These are phyloP conservation scores for Lactarius tabidus DNA, from an alignment of 768 basidiomycete genomes.

Conservation along the genomic window DNA sequence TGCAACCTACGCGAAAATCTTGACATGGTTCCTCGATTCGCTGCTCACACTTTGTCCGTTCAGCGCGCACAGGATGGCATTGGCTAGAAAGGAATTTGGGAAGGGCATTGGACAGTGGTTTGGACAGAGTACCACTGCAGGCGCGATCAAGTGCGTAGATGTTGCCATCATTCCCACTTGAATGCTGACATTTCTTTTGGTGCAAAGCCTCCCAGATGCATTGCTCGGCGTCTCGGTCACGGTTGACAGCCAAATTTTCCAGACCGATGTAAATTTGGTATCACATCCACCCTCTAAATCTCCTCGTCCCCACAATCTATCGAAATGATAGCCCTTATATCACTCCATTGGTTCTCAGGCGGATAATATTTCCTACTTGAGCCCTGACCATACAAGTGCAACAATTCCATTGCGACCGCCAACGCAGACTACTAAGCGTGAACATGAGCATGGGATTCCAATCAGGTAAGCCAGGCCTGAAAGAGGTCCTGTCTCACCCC, in stretches of 20 bases:
- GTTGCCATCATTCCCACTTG: conserved; percentile 1
- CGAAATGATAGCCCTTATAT: conserved; percentile 83
- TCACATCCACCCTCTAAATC: conserved; percentile 41
- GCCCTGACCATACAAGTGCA: conserved; percentile 75
- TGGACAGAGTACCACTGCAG: conserved; percentile 95
- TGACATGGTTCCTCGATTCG: conserved; percentile 94
- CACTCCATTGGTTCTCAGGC: conserved; percentile 95
- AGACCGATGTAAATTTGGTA: conserved; percentile 80
- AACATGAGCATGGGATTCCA: conserved; percentile 9
- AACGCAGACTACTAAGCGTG: conserved; percentile 28
- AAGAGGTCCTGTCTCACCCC: conserved; percentile 12
- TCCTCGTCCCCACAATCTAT: conserved; percentile 27
- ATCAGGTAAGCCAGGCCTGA: conserved; percentile 22
- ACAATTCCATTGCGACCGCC: conserved; percentile 65
- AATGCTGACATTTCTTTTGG: conserved; percentile 36
- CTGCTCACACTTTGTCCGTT: conserved; percentile 84
- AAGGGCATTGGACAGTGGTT: conserved; percentile 98
- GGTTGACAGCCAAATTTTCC: conserved; percentile 76
- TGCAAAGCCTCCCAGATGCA: conserved; percentile 73
- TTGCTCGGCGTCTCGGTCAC: conserved; percentile 80
- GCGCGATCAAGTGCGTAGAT: conserved; percentile 73
- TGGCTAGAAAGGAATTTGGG: conserved; percentile 90
- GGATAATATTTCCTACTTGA: conserved; percentile 79
- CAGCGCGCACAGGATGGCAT: conserved; percentile 93
- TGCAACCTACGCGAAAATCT: conserved; percentile 83